Evolutionary conservation across 768 basidiomycete species (phyloP).

Genomic region (Cystobasidium onofrii): DNA sequence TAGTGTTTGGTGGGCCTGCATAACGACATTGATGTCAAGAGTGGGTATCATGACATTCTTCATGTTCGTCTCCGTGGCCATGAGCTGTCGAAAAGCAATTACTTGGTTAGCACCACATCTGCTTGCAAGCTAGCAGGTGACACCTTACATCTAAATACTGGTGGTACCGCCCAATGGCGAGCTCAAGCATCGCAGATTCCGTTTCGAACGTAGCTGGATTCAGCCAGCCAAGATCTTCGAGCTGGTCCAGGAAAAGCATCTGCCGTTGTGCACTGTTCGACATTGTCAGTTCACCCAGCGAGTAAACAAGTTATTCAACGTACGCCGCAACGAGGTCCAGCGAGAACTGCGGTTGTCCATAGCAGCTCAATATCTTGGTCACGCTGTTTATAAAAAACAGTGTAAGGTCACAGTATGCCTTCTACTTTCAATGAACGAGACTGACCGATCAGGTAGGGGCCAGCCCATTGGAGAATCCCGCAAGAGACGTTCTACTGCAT

Average conservation of each 20-base stretch:
- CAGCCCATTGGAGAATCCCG: slow-evolving; percentile 3
- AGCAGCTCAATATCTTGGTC: slow-evolving; percentile 12
- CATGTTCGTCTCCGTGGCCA: not conserved
- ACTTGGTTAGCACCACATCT: too few relatives aligned
- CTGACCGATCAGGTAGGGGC: slow-evolving; percentile 6
- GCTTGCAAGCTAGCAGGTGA: not conserved
- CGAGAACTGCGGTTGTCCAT: slow-evolving; percentile 18
- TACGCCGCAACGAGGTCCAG: slow-evolving; percentile 10
- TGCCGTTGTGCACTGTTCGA: not conserved
- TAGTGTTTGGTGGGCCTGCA: slow-evolving; percentile 5
- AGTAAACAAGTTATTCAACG: not conserved
- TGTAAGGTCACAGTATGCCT: too few relatives aligned
- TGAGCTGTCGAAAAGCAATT: not conserved
- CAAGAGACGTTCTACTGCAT: not conserved
- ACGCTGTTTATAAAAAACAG: not conserved
- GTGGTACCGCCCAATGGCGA: slow-evolving; percentile 17
- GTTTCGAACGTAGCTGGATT: not conserved
- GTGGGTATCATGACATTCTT: slow-evolving; percentile 1
- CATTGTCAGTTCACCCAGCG: not conserved
- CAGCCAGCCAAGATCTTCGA: slow-evolving; percentile 15
- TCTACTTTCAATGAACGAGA: too few relatives aligned
- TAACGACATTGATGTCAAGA: slow-evolving; percentile 15
- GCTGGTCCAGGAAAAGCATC: slow-evolving; percentile 1
- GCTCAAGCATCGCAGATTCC: not conserved
- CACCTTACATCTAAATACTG: slow-evolving; percentile 21